Evolutionary conservation across 192 early-diverging fungal genomes (phyloP), one percentile per base, ranked within the genome.

Genomic region (Backusella parvicylindrica): DNA sequence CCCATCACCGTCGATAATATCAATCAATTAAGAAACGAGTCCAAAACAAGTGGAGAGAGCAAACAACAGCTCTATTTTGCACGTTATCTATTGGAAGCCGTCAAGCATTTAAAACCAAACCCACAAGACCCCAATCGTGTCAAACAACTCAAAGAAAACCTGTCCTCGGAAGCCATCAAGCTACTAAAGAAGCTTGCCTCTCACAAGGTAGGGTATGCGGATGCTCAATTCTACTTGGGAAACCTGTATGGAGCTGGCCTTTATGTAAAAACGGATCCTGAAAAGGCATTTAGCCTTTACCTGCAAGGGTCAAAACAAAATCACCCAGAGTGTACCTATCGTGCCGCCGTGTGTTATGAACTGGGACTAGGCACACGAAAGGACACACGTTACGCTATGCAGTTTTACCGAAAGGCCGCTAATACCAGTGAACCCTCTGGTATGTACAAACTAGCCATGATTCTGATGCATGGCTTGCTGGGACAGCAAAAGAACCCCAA

Each of bases 401-500:
- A 97, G 80, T 98, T 94, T 75, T 99, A 95, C 81, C 86, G 95
- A 71, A 97, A 98, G 84, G 93, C 96, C 0, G 97, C 96, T 0
- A 90, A 91, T 12, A 80, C 96, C 64, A 92, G 94, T 60, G 96
- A 98, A 67, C 93, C 96, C 13, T 91, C 95, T 0, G 96, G 95
- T 30, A 99, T 99, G 98, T 97, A 95, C 89, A 99, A 98, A 83
- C 85, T 98, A 21, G 98, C 95, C 23, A 91, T 96, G 88, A 92
- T 98, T 16, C 79, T 98, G 53, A 81, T 98, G 77, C 92, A 95
- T 77, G 97, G 97, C 12, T 75, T 90, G 74, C 81, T 98, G 66
- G 89, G 91, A 9, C 91, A 94, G 70, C 75, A 84, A 8, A 77
- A 85, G 47, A 92, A 95, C 76, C 95, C 97, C 15, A 86, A 94